phyloP scores from a whole-genome alignment of 139 green algal genomes.

The Choricystis sp. region DNA sequence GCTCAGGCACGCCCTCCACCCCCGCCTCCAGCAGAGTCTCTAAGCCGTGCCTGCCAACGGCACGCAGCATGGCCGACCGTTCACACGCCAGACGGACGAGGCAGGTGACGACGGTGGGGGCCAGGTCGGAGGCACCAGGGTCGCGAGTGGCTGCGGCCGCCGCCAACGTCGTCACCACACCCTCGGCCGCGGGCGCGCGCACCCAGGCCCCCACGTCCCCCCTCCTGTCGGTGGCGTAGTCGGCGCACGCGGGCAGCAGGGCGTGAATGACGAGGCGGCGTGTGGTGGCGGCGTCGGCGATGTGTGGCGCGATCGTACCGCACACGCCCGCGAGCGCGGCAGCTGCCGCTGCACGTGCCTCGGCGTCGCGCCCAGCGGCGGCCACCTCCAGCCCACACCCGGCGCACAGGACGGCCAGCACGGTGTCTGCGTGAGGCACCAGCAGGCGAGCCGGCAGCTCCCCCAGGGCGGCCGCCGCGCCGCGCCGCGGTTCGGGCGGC shows the following conservation, averaged over 20 bases:
- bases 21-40: constrained; percentile 8
- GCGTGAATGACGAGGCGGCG: not conserved
- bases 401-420: not conserved
- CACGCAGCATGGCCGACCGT: constrained; percentile 59
- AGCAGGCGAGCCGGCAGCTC: constrained; percentile 5
- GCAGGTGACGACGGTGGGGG: constrained; percentile 10
- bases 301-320: constrained; percentile 25
- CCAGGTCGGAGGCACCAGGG: not conserved
- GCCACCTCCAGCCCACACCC: not conserved
- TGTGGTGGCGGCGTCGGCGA: constrained; percentile 26
- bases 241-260: constrained; percentile 49
- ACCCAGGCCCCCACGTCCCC: constrained; percentile 93
- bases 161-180: constrained; percentile 14
- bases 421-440: not conserved
- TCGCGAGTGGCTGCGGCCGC: not conserved
- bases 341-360: constrained; percentile 9
- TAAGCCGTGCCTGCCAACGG: constrained; percentile 20
- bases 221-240: constrained; percentile 88
- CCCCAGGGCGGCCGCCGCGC: constrained; percentile 10
- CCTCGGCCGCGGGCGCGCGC: constrained; percentile 65
- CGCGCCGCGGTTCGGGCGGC: constrained; percentile 6
- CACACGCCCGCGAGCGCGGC: constrained; percentile 26
- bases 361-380: constrained; percentile 4
- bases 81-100: constrained; percentile 65
- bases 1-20: not conserved